Percentiles rank a stretch among this genome's conserved stretches.
Conservation (phyloP, 2,329 filamentous ascomycete species). For the Penicillium sp. region DNA sequence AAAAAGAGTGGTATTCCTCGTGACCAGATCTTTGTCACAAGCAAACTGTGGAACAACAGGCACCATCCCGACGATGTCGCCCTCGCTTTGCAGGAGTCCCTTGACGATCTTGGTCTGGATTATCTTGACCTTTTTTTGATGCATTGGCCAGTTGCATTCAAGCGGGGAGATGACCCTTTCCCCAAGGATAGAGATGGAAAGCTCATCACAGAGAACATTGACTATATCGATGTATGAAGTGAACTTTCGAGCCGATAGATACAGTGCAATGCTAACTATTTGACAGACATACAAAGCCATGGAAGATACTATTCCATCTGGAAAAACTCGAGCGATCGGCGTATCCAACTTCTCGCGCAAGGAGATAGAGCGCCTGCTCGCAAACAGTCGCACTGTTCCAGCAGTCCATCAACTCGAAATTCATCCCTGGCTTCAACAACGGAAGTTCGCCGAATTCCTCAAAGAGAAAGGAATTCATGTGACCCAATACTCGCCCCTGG, state of each 20-base stretch:
- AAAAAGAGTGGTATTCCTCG: slow-evolving; percentile 64
- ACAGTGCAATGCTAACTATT: neutral
- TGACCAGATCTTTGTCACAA: slow-evolving; percentile 65
- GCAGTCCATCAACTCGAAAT: slow-evolving; percentile 55
- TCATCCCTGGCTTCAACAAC: slow-evolving; percentile 57
- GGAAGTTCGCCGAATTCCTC: slow-evolving; percentile 50
- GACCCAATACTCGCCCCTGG: slow-evolving; percentile 58
- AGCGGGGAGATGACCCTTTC: slow-evolving; percentile 48
- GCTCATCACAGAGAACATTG: slow-evolving; percentile 43
- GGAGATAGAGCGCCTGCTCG: slow-evolving; percentile 51
- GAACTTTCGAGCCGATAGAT: neutral
- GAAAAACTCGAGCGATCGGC: slow-evolving; percentile 53
- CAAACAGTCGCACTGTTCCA: slow-evolving; percentile 47
- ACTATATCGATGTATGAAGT: slow-evolving; percentile 50
- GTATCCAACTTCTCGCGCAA: slow-evolving; percentile 53
- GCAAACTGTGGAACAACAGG: slow-evolving; percentile 67
- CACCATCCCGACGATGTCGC: slow-evolving; percentile 64
- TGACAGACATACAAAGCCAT: slow-evolving; percentile 53
- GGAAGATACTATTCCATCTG: slow-evolving; percentile 44
- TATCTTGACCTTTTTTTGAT: slow-evolving; percentile 73
- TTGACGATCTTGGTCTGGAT: slow-evolving; percentile 64
- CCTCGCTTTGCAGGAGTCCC: slow-evolving; percentile 60
- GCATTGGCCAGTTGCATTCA: slow-evolving; percentile 63
- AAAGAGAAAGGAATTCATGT: slow-evolving; percentile 54
- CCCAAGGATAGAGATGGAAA: slow-evolving; percentile 50